These are phyloP conservation scores for Ziziphus jujuba DNA, from an alignment of 306 rosid species.

Conservation along the genomic window DNA sequence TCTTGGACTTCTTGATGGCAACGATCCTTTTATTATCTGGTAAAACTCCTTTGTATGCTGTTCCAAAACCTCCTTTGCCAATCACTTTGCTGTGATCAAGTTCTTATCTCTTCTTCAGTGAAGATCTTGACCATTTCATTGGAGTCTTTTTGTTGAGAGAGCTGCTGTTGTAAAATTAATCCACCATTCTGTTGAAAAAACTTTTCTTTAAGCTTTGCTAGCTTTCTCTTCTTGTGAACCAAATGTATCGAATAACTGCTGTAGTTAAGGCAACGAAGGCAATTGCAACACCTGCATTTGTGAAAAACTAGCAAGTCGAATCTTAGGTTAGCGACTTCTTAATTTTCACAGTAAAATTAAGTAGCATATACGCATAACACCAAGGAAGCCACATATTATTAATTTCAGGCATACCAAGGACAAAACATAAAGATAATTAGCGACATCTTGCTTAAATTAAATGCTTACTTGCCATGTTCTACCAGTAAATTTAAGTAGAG, in stretches of 20 bases:
- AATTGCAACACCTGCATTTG: background rate
- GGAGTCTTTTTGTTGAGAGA: background rate
- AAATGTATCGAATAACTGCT: background rate
- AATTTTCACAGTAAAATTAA: too few relatives aligned
- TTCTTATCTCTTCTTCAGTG: background rate
- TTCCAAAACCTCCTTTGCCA: background rate
- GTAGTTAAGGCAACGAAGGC: background rate
- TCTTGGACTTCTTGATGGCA: constrained; percentile 5
- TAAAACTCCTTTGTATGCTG: background rate
- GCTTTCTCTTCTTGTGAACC: background rate
- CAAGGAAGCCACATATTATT: too few relatives aligned
- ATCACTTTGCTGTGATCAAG: background rate
- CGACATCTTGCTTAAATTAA: too few relatives aligned
- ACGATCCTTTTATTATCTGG: background rate
- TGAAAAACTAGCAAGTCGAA: too few relatives aligned
- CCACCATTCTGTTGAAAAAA: constrained; percentile 1
- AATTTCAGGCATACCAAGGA: too few relatives aligned
- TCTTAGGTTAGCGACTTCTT: too few relatives aligned
- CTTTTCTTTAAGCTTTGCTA: background rate
- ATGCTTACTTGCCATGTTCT: too few relatives aligned
- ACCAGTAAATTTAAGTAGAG: too few relatives aligned
- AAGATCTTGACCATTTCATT: background rate
- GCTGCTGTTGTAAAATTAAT: background rate
- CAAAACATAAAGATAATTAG: too few relatives aligned
- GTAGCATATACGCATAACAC: too few relatives aligned